These are phyloP conservation scores for Rubroboletus pulcherrimus DNA, from an alignment of 768 basidiomycete genomes.

Conservation along the genomic window DNA sequence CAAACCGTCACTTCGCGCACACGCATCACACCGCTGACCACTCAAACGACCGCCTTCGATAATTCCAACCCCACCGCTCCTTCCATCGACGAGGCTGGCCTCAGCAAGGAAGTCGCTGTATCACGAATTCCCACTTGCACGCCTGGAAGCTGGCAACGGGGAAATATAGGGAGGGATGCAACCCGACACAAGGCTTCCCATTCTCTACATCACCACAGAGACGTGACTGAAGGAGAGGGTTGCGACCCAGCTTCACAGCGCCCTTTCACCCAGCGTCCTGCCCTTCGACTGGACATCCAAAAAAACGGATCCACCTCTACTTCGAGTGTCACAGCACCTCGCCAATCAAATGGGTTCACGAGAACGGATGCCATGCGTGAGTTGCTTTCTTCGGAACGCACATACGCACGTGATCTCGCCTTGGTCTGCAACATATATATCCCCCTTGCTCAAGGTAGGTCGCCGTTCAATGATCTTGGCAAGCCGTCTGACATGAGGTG, in stretches of 20 bases:
- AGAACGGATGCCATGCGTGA: too few species aligned
- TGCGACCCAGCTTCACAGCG: neutral
- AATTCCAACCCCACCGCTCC: neutral
- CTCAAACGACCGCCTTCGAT: neutral
- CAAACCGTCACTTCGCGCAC: neutral
- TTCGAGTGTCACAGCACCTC: slow-evolving; percentile 11
- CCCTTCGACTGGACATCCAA: neutral
- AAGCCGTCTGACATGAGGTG: neutral
- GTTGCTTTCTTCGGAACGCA: too few species aligned
- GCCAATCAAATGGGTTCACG: slow-evolving; percentile 33
- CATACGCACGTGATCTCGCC: slow-evolving; percentile 24
- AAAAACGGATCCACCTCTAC: neutral
- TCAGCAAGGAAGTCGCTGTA: neutral
- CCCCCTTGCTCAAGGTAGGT: slow-evolving; percentile 65
- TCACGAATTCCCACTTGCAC: neutral
- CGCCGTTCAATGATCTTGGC: neutral
- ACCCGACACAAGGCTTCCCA: neutral
- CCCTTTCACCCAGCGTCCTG: neutral
- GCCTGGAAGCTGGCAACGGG: neutral
- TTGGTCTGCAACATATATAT: slow-evolving; percentile 69
- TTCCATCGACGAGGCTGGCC: neutral
- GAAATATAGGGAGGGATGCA: neutral
- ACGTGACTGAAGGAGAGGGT: neutral
- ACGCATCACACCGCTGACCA: too few species aligned
- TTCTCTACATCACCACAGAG: neutral